phyloP scores from a whole-genome alignment of 2,329 filamentous ascomycete genomes.

The Hymenoscyphus infarciens region DNA sequence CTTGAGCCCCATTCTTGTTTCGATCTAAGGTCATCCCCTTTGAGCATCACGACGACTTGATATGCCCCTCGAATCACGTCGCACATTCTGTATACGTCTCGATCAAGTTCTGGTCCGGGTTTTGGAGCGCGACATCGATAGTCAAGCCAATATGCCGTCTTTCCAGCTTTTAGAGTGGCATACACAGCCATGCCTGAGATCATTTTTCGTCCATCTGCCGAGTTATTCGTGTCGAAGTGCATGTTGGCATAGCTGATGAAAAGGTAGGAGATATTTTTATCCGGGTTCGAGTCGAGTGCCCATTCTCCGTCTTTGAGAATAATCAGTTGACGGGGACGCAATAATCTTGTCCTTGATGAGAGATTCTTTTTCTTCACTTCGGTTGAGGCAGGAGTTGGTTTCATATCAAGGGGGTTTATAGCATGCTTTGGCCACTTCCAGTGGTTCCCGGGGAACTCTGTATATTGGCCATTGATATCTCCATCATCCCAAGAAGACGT shows the following conservation, averaged over 20 bases:
- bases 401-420: constrained; percentile 28
- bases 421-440: constrained; percentile 32
- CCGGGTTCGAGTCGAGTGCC: constrained; percentile 9
- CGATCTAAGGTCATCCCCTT: not conserved
- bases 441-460: constrained; percentile 26
- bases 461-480: constrained; percentile 23
- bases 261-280: constrained; percentile 11
- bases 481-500: constrained; percentile 22
- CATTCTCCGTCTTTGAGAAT: constrained; percentile 11
- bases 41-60: constrained; percentile 8
- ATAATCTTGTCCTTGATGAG: constrained; percentile 6
- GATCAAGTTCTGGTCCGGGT: constrained; percentile 10
- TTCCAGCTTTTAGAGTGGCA: constrained; percentile 3
- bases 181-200: constrained; percentile 11
- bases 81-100: constrained; percentile 19
- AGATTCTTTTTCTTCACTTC: not conserved
- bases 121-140: constrained; percentile 7
- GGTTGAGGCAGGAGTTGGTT: constrained; percentile 11
- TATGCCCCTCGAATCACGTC: constrained; percentile 21
- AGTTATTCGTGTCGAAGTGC: constrained; percentile 16
- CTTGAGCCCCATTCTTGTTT: constrained; percentile 15
- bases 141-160: constrained; percentile 16
- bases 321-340: constrained; percentile 13
- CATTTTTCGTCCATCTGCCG: constrained; percentile 6
- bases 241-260: constrained; percentile 17